phyloP scores from a whole-genome alignment of 2,329 filamentous ascomycete genomes.

The Colletotrichum cereale region DNA sequence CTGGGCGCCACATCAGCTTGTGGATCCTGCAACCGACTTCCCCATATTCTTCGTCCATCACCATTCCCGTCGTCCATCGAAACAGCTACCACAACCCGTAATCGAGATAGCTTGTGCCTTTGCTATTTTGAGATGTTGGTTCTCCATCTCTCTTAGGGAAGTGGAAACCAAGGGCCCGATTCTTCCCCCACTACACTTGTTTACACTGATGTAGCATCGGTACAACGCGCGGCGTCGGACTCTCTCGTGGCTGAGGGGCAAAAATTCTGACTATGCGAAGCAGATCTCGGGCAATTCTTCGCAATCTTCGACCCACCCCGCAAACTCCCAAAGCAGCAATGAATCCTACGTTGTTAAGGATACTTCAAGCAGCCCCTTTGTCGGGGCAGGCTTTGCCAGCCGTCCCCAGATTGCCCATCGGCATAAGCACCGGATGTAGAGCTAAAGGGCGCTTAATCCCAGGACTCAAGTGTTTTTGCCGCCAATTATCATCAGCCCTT shows the following conservation, averaged over 20 bases:
- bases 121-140: conserved; percentile 4
- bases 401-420: conserved; percentile 13
- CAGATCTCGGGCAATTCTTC: conserved; percentile 32
- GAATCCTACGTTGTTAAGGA: not conserved
- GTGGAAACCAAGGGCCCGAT: conserved; percentile 16
- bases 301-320: conserved; percentile 4
- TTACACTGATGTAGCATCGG: not conserved
- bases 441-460: conserved; percentile 18
- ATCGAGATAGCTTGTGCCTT: conserved; percentile 8
- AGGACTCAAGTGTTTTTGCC: not conserved
- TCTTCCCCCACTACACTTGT: not conserved
- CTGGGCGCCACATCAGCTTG: conserved; percentile 22
- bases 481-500: not conserved
- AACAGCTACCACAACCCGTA: conserved; percentile 4
- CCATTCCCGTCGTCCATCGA: conserved; percentile 18
- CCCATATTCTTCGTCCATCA: conserved; percentile 15
- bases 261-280: conserved; percentile 24
- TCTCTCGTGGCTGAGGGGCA: not conserved
- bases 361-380: conserved; percentile 13
- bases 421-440: conserved; percentile 13
- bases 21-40: conserved; percentile 21
- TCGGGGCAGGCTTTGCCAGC: not conserved
- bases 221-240: conserved; percentile 3
- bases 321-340: conserved; percentile 7
- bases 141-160: conserved; percentile 13